Conservation (phyloP, 306 rosid genomes). For the Herpetospermum pedunculosum region DNA sequence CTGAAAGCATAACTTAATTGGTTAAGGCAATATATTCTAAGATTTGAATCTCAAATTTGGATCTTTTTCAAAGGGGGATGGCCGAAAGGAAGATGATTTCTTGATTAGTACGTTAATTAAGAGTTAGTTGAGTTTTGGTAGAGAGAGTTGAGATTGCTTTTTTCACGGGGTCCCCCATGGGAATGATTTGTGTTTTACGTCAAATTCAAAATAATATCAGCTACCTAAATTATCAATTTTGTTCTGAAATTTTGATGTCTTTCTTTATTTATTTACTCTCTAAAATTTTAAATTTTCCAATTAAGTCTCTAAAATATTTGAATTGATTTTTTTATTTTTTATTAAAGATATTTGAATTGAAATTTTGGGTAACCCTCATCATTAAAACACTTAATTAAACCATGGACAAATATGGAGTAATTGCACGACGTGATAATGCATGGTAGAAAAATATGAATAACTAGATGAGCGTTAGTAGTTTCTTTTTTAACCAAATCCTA, state of each 20-base stretch:
- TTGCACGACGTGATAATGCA: not conserved
- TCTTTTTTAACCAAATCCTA: too few species aligned
- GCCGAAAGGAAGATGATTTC: slow-evolving; percentile 8
- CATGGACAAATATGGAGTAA: not conserved
- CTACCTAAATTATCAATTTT: not conserved
- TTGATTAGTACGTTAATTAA: not conserved
- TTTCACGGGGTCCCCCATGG: not conserved
- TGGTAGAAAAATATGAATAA: too few species aligned
- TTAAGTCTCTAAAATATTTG: too few species aligned
- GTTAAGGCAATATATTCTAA: too few species aligned
- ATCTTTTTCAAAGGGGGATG: not conserved
- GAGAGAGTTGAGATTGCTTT: not conserved
- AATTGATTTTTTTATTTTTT: too few species aligned
- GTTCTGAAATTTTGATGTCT: not conserved
- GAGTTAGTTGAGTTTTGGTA: slow-evolving; percentile 6
- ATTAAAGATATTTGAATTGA: too few species aligned
- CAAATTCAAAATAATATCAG: not conserved
- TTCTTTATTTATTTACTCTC: not conserved
- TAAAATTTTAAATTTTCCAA: not conserved
- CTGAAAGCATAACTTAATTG: too few species aligned
- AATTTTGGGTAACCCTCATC: too few species aligned
- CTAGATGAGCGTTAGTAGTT: too few species aligned
- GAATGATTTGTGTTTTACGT: slow-evolving; percentile 6
- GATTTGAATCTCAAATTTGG: too few species aligned
- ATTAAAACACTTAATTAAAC: not conserved